Evolutionary conservation across 768 basidiomycete genomes (phyloP), one percentile per base, ranked within the genome.

Genomic region (Mycena olivaceomarginata): DNA sequence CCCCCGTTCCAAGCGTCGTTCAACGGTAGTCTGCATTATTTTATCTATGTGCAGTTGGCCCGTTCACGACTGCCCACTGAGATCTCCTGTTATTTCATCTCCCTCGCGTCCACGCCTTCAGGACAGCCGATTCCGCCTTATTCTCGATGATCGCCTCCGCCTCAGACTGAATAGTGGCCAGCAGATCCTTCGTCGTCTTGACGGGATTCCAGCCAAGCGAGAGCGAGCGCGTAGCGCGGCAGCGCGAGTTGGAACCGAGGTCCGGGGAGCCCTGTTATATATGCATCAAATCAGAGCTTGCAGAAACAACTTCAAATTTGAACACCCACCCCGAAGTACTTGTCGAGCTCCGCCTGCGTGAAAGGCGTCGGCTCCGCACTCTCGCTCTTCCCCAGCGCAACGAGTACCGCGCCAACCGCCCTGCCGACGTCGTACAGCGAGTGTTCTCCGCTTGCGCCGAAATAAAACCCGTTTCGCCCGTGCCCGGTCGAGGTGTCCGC

Each of bases 391-490:
- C 88, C 88, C 11, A 87, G 76, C 2, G 84, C 85, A 20, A 87
- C 82, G 16, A 91, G 76, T 4, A 81, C 86, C 31, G 86, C 82
- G 1, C 85, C 86, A 51, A 91, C 85, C 0, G 83, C 85, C 67
- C 84, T 85, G 31, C 83, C 84, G 37, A 92, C 82, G 11, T 90
- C 86, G 57, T 88, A 87, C 25, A 89, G 51, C 2, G 81, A 86
- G 69, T 90, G 87, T 67, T 92, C 90, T 60, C 88, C 91, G 75
- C 84, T 91, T 74, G 86, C 90, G 18, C 86, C 91, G 75, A 92
- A 91, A 80, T 92, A 93, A 53, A 87, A 88, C 0, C 92, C 92
- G 37, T 89, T 88, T 7, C 88, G 87, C 16, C 91, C 90, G 70
- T 91, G 90, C 1, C 83, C 85, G 25, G 84, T 84, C 5, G 53